These are phyloP conservation scores for Yamadazyma paraphyllophila DNA, from an alignment of 805 yeast genomes.

Conservation along the genomic window DNA sequence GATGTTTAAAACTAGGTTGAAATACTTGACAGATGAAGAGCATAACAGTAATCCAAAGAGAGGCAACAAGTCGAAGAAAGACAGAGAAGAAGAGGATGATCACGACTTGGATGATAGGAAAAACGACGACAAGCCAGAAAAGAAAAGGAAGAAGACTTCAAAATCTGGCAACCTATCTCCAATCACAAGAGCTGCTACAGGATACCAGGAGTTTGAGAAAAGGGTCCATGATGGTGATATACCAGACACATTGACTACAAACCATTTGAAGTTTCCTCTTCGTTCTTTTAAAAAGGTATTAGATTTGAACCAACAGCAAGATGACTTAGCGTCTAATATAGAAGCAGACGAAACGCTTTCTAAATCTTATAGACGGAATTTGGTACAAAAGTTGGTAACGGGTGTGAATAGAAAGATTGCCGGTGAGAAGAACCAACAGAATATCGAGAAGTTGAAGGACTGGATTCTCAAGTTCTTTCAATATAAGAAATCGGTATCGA, in stretches of 20 bases:
- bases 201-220: slow-evolving; percentile 3
- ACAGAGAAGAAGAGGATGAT: slow-evolving; percentile 18
- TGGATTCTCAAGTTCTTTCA: slow-evolving; percentile 36
- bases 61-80: slow-evolving; percentile 29
- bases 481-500: slow-evolving; percentile 33
- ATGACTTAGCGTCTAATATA: neutral
- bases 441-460: slow-evolving; percentile 24
- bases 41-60: slow-evolving; percentile 31
- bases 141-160: slow-evolving; percentile 1
- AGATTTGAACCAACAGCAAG: slow-evolving; percentile 4
- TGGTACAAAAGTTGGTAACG: neutral
- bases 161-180: neutral
- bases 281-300: slow-evolving; percentile 17
- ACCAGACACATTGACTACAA: neutral
- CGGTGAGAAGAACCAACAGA: slow-evolving; percentile 5
- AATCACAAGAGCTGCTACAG: neutral
- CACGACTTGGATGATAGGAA: slow-evolving; percentile 10
- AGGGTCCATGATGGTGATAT: slow-evolving; percentile 2
- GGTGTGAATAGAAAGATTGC: neutral
- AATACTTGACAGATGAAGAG: slow-evolving; percentile 40
- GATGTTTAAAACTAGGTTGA: slow-evolving; percentile 45
- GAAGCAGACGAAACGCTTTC: slow-evolving; percentile 12
- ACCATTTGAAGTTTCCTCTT: slow-evolving; percentile 24
- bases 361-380: slow-evolving; percentile 22
- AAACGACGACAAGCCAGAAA: slow-evolving; percentile 4